Conservation (phyloP, 208 protist genomes). For the Balamuthia mandrillaris region DNA sequence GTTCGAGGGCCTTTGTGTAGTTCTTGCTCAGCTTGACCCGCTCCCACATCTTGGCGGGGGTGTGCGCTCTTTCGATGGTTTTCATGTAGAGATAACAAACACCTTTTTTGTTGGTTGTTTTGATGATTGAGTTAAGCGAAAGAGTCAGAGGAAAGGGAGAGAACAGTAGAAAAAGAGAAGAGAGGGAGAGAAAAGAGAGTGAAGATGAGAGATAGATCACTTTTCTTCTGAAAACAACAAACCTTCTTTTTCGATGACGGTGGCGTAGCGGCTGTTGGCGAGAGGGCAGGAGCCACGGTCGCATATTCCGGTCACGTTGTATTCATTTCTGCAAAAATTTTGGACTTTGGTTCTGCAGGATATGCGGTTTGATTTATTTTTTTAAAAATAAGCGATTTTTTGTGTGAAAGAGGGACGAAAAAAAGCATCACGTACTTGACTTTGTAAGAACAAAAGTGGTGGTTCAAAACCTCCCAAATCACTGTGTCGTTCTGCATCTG, state of each 20-base stretch:
- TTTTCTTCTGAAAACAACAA: slow-evolving; percentile 45
- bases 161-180: not conserved
- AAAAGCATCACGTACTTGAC: slow-evolving; percentile 52
- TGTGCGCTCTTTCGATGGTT: slow-evolving; percentile 96
- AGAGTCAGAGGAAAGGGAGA: no score
- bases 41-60: slow-evolving; percentile 96
- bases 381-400: not conserved
- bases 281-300: slow-evolving; percentile 93
- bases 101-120: slow-evolving; percentile 8
- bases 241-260: slow-evolving; percentile 94
- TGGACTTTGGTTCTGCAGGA: slow-evolving; percentile 66
- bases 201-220: not conserved
- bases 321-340: slow-evolving; percentile 96
- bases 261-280: slow-evolving; percentile 97
- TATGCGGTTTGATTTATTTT: not conserved
- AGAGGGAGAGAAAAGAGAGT: not conserved
- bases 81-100: slow-evolving; percentile 95
- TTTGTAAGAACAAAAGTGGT: slow-evolving; percentile 84
- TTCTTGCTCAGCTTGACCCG: slow-evolving; percentile 92
- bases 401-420: not conserved
- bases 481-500: slow-evolving; percentile 76
- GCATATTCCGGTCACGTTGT: slow-evolving; percentile 98
- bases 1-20: slow-evolving; percentile 75
- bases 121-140: not conserved
- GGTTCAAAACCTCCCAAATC: slow-evolving; percentile 85